Base-by-base conservation (phyloP, 2,329 filamentous ascomycete genomes). In the Ampelomyces quisqualis region DNA sequence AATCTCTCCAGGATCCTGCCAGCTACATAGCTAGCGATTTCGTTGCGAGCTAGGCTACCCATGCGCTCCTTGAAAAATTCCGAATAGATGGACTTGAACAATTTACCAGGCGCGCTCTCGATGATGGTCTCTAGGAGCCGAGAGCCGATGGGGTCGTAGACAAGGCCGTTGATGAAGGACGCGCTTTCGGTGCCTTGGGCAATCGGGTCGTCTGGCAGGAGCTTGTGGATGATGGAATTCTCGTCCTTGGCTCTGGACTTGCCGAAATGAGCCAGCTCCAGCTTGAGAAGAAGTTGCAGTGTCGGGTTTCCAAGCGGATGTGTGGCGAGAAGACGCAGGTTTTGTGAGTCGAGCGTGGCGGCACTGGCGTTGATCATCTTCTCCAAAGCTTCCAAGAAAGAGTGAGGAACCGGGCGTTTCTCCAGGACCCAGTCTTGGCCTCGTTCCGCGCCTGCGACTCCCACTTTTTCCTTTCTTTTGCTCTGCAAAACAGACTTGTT, bases 281-380 rank as follows among this genome's bases (percentile, higher is more conserved):
- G 75, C 61, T 90, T 88, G 3, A 98, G 74, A 20, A 98, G 75
- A 1, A 97, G 78, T 65, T 97, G 93, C n/a, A 98, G 76, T 1
- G 90, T 86, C 0, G 93, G 93, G 59, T 95, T 96, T 33, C 90
- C 93, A 1, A 91, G 87, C 4, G 88, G 88, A 60, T 97, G 91
- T 14, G 84, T 90, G 1, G 91, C 88, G 41, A 98, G 75, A 2
- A 93, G 82, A 19, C 89, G 82, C 19, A 97, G 77, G 57, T 89
- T 86, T 3, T 85, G 88, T 2, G 85, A 79, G 62, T 93, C 89
- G 55, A 96, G 77, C 1, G 79, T 81, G 1, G 82, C 77, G 7
- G 88, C 82, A 34, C 88, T 86, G 55, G 90, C 86, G 29, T 75
- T 74, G 53, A 96, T 87, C 51, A 96, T 85, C 65, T 94, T 91